Evolutionary conservation across 2,329 filamentous ascomycete species (phyloP).

Genomic region (Sporothrix dimorphospora): DNA sequence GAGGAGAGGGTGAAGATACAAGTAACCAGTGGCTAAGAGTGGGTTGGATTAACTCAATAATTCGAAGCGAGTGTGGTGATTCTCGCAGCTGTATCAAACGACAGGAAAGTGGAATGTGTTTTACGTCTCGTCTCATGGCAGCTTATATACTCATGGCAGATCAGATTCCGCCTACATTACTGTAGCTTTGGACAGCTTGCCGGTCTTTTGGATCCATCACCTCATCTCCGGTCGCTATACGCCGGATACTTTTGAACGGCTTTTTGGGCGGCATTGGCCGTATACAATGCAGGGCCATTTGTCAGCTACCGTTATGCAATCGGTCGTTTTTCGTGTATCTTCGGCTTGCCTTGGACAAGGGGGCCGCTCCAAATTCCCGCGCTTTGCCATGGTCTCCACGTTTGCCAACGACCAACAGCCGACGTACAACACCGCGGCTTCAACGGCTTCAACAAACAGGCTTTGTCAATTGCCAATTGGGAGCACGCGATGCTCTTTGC

Average conservation of each 20-base stretch:
- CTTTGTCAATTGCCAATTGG: neutral
- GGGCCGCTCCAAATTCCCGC: neutral
- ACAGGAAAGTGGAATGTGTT: too few species aligned
- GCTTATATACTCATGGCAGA: neutral
- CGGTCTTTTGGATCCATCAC: neutral
- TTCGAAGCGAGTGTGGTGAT: too few species aligned
- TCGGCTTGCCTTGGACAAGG: too few species aligned
- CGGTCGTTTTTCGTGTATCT: neutral
- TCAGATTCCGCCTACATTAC: neutral
- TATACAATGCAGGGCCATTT: neutral
- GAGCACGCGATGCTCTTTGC: neutral
- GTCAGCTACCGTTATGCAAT: neutral
- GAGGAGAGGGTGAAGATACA: neutral
- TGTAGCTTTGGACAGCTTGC: neutral
- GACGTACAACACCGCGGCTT: neutral
- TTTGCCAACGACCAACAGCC: neutral
- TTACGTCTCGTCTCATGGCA: neutral
- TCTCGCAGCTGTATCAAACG: too few species aligned
- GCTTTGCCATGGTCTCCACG: neutral
- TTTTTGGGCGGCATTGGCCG: neutral
- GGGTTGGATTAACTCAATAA: too few species aligned
- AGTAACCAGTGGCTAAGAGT: too few species aligned
- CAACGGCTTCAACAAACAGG: too few species aligned
- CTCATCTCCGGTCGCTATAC: neutral
- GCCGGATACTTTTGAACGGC: neutral